Conservation (phyloP, 2,329 filamentous ascomycete genomes). For the Byssothecium circinans region DNA sequence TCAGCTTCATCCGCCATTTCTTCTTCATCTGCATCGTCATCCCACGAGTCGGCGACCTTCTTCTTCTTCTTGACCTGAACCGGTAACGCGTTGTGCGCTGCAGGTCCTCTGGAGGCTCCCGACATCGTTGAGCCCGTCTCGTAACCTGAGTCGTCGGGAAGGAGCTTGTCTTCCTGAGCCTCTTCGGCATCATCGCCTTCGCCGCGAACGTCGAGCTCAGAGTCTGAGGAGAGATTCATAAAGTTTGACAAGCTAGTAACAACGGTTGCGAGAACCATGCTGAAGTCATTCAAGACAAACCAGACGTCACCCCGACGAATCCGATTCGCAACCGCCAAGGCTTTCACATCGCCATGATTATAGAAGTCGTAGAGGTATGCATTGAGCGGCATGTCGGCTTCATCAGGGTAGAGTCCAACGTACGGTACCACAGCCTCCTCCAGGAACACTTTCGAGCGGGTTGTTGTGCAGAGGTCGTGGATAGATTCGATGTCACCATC, state of each 20-base stretch:
- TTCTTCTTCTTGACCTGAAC: conserved; percentile 45
- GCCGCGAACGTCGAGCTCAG: conserved; percentile 53
- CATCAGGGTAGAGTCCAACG: conserved; percentile 62
- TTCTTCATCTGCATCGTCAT: conserved; percentile 42
- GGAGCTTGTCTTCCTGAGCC: conserved; percentile 44
- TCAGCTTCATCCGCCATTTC: conserved; percentile 34
- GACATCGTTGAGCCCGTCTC: conserved; percentile 27
- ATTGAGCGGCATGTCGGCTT: conserved; percentile 60
- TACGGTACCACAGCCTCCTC: conserved; percentile 74
- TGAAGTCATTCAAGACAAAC: conserved; percentile 71
- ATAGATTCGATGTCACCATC: conserved; percentile 70
- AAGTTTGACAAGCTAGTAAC: conserved; percentile 64
- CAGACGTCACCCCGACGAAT: conserved; percentile 69
- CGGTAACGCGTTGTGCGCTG: conserved; percentile 32
- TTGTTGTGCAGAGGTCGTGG: conserved; percentile 66
- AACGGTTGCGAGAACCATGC: conserved; percentile 69
- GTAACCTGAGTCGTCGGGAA: conserved; percentile 31
- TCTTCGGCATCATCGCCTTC: conserved; percentile 56
- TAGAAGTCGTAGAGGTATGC: conserved; percentile 76
- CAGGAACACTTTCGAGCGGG: conserved; percentile 70
- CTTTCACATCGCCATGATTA: conserved; percentile 67
- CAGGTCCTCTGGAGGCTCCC: conserved; percentile 26
- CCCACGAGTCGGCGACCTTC: conserved; percentile 47
- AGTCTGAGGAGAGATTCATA: conserved; percentile 52
- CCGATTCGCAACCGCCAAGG: conserved; percentile 65